These are phyloP conservation scores for Tolypocladium ovalisporum DNA, from an alignment of 2,329 filamentous ascomycete species.

Conservation along the genomic window DNA sequence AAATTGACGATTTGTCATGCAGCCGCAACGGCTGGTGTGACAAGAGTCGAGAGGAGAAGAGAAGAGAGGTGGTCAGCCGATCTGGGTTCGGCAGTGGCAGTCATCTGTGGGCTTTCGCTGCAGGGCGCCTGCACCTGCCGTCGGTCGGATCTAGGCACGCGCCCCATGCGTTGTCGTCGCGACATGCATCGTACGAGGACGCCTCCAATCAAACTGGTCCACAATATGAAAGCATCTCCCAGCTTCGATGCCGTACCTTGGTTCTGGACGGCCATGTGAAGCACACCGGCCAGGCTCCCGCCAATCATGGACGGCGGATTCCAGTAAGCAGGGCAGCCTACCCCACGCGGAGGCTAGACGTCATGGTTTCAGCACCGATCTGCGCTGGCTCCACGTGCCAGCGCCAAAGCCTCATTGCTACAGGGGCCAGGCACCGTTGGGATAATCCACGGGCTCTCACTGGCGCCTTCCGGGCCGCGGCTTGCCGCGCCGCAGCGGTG, in stretches of 20 bases:
- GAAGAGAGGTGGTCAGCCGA: neutral
- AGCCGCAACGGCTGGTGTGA: neutral
- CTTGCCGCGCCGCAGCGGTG: neutral
- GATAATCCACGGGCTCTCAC: neutral
- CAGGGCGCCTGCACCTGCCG: neutral
- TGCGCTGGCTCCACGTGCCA: neutral
- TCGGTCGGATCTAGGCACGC: neutral
- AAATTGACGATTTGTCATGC: neutral
- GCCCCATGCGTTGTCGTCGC: neutral
- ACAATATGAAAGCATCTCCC: too few relatives aligned
- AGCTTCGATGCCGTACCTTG: too few relatives aligned
- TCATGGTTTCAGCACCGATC: neutral
- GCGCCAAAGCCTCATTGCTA: neutral
- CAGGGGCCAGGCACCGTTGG: neutral
- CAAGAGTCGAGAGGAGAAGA: neutral
- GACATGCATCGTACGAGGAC: neutral
- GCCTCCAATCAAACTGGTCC: too few relatives aligned
- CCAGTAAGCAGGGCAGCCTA: neutral
- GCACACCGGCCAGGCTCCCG: neutral
- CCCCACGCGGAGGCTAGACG: neutral
- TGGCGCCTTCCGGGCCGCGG: neutral
- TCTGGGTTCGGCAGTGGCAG: neutral
- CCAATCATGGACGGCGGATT: neutral
- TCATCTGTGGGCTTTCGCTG: neutral
- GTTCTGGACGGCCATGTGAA: too few relatives aligned